A percentile compares a stretch with the other conserved stretches of the same genome.
Evolutionary conservation across 2,329 filamentous ascomycete genomes (phyloP).

Genomic region (Anisogramma anomala): DNA sequence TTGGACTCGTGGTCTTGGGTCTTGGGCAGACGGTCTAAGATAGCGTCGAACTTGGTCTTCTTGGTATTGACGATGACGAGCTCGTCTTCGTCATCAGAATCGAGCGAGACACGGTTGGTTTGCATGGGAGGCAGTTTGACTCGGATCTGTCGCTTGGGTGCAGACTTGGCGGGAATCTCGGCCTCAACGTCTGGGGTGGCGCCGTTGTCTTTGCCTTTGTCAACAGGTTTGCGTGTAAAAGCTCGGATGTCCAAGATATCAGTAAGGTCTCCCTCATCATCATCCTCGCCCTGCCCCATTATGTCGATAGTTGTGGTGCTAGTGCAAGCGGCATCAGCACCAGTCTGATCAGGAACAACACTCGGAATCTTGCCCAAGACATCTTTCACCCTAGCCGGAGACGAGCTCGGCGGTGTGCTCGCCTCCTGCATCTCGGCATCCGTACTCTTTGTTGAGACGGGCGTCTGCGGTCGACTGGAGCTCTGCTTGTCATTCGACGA

Average conservation of each 20-base stretch:
- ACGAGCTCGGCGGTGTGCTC: slow-evolving; percentile 65
- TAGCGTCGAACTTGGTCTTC: slow-evolving; percentile 43
- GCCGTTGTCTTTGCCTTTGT: slow-evolving; percentile 53
- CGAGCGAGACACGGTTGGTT: slow-evolving; percentile 28
- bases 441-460: slow-evolving; percentile 32
- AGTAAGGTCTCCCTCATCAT: slow-evolving; percentile 27
- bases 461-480: slow-evolving; percentile 44
- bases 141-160: slow-evolving; percentile 35
- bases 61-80: slow-evolving; percentile 48
- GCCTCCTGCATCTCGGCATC: slow-evolving; percentile 40
- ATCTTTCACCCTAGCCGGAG: slow-evolving; percentile 29
- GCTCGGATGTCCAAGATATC: slow-evolving; percentile 12
- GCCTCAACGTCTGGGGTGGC: slow-evolving; percentile 20
- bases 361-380: slow-evolving; percentile 9
- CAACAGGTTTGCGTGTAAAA: slow-evolving; percentile 17
- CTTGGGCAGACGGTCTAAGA: slow-evolving; percentile 59
- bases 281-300: slow-evolving; percentile 12
- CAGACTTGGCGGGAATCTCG: slow-evolving; percentile 1
- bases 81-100: slow-evolving; percentile 41
- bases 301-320: slow-evolving; percentile 13
- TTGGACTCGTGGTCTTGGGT: slow-evolving; percentile 51
- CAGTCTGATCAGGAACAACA: slow-evolving; percentile 1
- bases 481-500: slow-evolving; percentile 31
- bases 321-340: slow-evolving; percentile 2
- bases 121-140: slow-evolving; percentile 35